These are phyloP conservation scores for Myxozyma udenii DNA, from an alignment of 805 yeast genomes.

Conservation along the genomic window DNA sequence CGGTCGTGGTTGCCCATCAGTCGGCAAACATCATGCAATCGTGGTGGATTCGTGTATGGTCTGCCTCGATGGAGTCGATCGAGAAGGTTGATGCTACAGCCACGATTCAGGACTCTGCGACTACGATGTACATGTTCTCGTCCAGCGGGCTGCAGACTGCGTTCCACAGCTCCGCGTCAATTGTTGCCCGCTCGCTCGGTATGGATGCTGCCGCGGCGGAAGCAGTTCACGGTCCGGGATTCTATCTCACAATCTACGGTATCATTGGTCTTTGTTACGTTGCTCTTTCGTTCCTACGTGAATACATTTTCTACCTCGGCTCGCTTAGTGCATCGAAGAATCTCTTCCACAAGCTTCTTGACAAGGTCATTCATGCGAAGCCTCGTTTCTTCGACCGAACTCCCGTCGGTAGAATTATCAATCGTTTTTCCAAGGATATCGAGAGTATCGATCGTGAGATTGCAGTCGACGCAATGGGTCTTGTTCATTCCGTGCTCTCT, in stretches of 20 bases:
- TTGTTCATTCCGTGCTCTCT: constrained; percentile 22
- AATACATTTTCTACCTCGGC: constrained; percentile 57
- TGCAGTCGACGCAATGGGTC: constrained; percentile 67
- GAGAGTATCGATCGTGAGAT: constrained; percentile 93
- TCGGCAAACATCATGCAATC: constrained; percentile 65
- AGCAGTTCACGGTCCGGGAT: constrained; percentile 35
- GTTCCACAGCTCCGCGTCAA: not conserved
- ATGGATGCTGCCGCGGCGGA: not conserved
- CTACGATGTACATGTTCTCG: not conserved
- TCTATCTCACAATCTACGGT: constrained; percentile 67
- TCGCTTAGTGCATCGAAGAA: constrained; percentile 77
- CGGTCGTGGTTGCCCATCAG: constrained; percentile 58
- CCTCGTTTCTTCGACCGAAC: constrained; percentile 91
- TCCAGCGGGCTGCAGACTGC: not conserved
- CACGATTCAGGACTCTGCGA: not conserved
- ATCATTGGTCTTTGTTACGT: constrained; percentile 65
- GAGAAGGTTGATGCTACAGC: constrained; percentile 5
- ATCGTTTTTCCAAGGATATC: constrained; percentile 91
- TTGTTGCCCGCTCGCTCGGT: not conserved
- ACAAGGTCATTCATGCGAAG: constrained; percentile 69
- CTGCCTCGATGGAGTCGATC: constrained; percentile 36
- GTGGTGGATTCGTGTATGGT: constrained; percentile 90
- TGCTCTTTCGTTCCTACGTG: constrained; percentile 43
- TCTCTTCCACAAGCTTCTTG: constrained; percentile 64
- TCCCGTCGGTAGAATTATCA: constrained; percentile 94